These are phyloP conservation scores for Pleurotus giganteus DNA, from an alignment of 768 basidiomycete species.

Conservation along the genomic window DNA sequence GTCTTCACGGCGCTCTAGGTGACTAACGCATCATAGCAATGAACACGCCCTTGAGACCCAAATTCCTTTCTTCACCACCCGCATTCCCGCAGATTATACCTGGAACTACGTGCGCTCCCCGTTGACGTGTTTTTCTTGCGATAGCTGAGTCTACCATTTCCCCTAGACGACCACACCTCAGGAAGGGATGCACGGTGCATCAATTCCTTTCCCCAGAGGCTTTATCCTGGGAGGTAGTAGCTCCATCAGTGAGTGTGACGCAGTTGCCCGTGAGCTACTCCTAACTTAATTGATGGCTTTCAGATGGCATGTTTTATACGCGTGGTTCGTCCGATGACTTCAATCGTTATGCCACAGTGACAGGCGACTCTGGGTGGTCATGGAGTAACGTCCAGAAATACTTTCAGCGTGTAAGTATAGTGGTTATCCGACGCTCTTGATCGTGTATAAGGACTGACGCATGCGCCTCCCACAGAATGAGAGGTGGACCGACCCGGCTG, in stretches of 20 bases:
- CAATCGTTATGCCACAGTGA: slow-evolving; percentile 21
- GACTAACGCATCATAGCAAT: slow-evolving; percentile 10
- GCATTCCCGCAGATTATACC: slow-evolving; percentile 8
- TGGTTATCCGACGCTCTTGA: not conserved
- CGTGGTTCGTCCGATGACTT: slow-evolving; percentile 25
- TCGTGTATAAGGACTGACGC: not conserved
- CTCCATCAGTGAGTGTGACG: slow-evolving; percentile 18
- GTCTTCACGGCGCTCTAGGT: not conserved
- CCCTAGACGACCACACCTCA: slow-evolving; percentile 26
- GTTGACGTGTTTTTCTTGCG: not conserved
- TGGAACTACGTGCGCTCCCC: slow-evolving; percentile 9
- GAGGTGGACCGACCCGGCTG: slow-evolving; percentile 17
- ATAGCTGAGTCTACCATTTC: slow-evolving; percentile 9
- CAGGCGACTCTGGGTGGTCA: slow-evolving; percentile 25
- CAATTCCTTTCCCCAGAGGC: slow-evolving; percentile 19
- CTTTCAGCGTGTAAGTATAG: slow-evolving; percentile 20
- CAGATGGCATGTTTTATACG: slow-evolving; percentile 23
- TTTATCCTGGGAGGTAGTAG: slow-evolving; percentile 21
- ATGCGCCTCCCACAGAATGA: slow-evolving; percentile 13
- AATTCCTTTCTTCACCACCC: slow-evolving; percentile 12
- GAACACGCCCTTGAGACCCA: slow-evolving; percentile 14
- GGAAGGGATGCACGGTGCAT: slow-evolving; percentile 14
- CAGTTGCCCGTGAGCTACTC: too few species aligned
- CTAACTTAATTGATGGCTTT: slow-evolving; percentile 12
- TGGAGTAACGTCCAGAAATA: slow-evolving; percentile 24